These are phyloP conservation scores for Starmerella davenportii DNA, from an alignment of 805 yeast species.

Conservation along the genomic window DNA sequence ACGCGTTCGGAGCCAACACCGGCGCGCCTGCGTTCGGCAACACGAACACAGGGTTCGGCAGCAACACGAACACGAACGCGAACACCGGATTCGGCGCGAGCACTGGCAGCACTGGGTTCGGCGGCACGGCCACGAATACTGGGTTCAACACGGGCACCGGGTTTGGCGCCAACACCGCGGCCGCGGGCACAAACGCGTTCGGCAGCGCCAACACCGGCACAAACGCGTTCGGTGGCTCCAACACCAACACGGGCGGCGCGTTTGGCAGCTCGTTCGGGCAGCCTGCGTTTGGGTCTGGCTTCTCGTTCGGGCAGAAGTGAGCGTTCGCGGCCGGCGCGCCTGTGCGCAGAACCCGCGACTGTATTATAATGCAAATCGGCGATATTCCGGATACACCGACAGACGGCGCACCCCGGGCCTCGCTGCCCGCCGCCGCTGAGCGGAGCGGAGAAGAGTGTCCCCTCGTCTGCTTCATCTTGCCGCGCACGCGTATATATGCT, in stretches of 20 bases:
- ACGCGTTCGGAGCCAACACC: background rate
- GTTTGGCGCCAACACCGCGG: background rate
- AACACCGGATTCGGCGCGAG: background rate
- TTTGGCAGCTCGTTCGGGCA: background rate
- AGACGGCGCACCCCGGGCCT: too few species aligned
- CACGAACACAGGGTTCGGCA: background rate
- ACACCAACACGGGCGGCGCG: background rate
- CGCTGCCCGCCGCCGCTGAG: too few species aligned
- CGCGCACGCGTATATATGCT: too few species aligned
- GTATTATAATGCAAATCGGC: too few species aligned
- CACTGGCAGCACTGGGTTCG: background rate
- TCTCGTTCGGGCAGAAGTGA: background rate
- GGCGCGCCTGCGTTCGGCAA: background rate
- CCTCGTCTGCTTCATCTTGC: too few species aligned
- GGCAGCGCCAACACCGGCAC: background rate
- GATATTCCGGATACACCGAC: too few species aligned
- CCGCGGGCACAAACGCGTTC: too few species aligned
- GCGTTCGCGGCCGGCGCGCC: too few species aligned
- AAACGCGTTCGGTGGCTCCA: background rate
- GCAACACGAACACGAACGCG: background rate
- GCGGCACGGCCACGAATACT: background rate
- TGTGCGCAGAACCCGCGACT: too few species aligned
- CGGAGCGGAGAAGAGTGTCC: too few species aligned
- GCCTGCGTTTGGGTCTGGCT: too few species aligned
- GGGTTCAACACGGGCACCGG: background rate